Conservation (phyloP, 1,284 basidiomycete species). For the Tilletiopsis washingtonensis region DNA sequence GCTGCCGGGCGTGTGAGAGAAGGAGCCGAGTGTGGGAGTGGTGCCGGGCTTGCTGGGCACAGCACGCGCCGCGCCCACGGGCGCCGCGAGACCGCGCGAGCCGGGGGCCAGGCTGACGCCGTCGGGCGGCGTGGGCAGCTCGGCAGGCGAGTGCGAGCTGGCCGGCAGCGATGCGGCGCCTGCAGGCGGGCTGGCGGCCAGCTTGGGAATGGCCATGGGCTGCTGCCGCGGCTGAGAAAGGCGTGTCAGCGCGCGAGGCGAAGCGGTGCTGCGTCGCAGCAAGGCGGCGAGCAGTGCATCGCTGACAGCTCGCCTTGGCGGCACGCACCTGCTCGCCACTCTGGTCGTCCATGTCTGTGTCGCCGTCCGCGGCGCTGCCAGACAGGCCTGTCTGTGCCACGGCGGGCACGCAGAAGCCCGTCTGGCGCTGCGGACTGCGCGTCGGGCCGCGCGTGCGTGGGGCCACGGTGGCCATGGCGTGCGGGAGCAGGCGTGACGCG, state of each 20-base stretch:
- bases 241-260: not conserved
- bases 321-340: not conserved
- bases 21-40: conserved; percentile 19
- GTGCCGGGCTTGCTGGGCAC: conserved; percentile 5
- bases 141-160: conserved; percentile 19
- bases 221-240: not conserved
- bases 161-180: no score
- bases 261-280: not conserved
- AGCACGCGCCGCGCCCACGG: conserved; percentile 8
- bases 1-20: conserved; percentile 19
- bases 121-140: conserved; percentile 42
- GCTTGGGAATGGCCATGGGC: not conserved
- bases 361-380: not conserved
- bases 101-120: conserved; percentile 11
- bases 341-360: not conserved
- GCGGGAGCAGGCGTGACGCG: no score
- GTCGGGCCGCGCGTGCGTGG: not conserved
- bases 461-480: not conserved
- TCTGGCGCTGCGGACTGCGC: not conserved
- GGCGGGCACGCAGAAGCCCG: not conserved
- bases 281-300: not conserved
- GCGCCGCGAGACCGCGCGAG: conserved; percentile 6
- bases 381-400: not conserved
- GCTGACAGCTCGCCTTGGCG: not conserved
- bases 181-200: not conserved